Evolutionary conservation across 768 basidiomycete species (phyloP).

Genomic region (Pleurotus eryngii): DNA sequence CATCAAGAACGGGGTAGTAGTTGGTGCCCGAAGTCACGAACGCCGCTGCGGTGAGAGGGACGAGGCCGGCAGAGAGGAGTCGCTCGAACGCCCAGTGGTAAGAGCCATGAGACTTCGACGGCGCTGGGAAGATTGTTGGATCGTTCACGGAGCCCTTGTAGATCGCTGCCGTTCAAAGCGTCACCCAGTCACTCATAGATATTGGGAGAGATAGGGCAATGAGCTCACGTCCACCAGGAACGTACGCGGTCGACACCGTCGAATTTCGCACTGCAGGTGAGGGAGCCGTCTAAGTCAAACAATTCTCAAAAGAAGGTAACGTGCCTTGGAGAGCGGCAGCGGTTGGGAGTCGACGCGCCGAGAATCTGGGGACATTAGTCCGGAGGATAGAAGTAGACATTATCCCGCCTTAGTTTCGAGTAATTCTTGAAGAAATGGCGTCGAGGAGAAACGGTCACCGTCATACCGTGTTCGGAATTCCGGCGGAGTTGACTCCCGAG

Average conservation of each 20-base stretch:
- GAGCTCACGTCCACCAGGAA: conserved; percentile 70
- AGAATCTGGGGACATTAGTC: conserved; percentile 42
- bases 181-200: not conserved
- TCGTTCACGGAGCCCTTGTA: conserved; percentile 94
- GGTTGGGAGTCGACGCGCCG: conserved; percentile 38
- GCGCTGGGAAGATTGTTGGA: conserved; percentile 82
- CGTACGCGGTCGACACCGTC: conserved; percentile 39
- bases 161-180: conserved; percentile 50
- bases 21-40: conserved; percentile 73
- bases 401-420: too few species aligned
- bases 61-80: conserved; percentile 78
- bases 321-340: conserved; percentile 42
- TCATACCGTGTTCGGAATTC: too few species aligned
- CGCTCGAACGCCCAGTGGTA: conserved; percentile 95
- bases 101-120: conserved; percentile 81
- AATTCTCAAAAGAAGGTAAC: not conserved
- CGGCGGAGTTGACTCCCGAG: too few species aligned
- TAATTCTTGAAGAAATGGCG: too few species aligned
- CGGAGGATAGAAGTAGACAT: conserved; percentile 31
- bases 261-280: conserved; percentile 37
- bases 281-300: too few species aligned
- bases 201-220: not conserved
- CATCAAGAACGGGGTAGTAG: conserved; percentile 85
- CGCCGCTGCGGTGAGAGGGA: conserved; percentile 86
- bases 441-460: too few species aligned